These are phyloP conservation scores for Colletotrichum orchidophilum DNA, from an alignment of 2,329 filamentous ascomycete species.

Conservation along the genomic window DNA sequence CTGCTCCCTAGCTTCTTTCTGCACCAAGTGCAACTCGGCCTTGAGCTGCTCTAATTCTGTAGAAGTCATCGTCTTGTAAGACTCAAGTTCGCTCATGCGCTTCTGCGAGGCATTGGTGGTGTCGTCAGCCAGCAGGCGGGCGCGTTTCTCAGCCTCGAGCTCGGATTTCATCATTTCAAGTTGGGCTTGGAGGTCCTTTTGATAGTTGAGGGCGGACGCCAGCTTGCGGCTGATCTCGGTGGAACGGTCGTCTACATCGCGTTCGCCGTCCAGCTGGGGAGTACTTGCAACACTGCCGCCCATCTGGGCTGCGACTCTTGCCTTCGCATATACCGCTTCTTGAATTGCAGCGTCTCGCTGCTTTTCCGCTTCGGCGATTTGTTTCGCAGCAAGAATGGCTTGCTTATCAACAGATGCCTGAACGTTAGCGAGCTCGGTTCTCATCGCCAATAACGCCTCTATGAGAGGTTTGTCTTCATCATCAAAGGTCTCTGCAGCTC, in stretches of 20 bases:
- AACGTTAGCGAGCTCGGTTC: slow-evolving; percentile 86
- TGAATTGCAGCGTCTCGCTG: slow-evolving; percentile 94
- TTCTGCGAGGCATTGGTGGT: slow-evolving; percentile 84
- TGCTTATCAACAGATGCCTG: slow-evolving; percentile 91
- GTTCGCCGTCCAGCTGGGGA: slow-evolving; percentile 66
- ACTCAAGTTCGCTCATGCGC: slow-evolving; percentile 84
- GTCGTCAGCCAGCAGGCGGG: slow-evolving; percentile 87
- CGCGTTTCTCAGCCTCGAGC: slow-evolving; percentile 81
- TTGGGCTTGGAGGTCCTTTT: slow-evolving; percentile 82
- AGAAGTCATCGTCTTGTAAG: slow-evolving; percentile 82
- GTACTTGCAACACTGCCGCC: slow-evolving; percentile 71
- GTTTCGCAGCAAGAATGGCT: slow-evolving; percentile 82
- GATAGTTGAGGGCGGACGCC: slow-evolving; percentile 80
- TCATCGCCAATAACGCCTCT: slow-evolving; percentile 92
- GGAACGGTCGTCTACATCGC: slow-evolving; percentile 72
- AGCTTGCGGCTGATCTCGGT: slow-evolving; percentile 84
- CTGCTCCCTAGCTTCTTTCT: slow-evolving; percentile 83
- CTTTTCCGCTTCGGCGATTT: slow-evolving; percentile 93
- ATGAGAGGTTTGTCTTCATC: slow-evolving; percentile 93
- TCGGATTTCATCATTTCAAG: slow-evolving; percentile 76
- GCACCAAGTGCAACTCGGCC: slow-evolving; percentile 82
- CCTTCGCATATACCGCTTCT: slow-evolving; percentile 94
- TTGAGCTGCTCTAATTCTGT: slow-evolving; percentile 87
- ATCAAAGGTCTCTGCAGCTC: slow-evolving; percentile 80
- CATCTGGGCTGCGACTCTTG: slow-evolving; percentile 83